phyloP scores from a whole-genome alignment of 345 rosid species.

The Hypericum perforatum region DNA sequence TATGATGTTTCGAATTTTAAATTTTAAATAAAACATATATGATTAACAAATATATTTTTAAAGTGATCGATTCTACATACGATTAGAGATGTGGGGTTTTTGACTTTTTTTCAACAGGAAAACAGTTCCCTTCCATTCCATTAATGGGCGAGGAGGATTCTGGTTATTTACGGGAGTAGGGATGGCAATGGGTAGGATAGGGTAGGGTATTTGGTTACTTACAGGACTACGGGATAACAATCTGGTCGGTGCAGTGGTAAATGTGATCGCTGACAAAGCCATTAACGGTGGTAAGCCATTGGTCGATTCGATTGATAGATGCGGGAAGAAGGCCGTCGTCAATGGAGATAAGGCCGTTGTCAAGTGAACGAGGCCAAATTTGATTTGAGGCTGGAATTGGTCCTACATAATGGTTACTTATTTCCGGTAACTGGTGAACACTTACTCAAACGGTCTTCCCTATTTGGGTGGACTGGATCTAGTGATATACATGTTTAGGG shows the following conservation, averaged over 20 bases:
- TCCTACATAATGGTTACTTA: too few relatives aligned
- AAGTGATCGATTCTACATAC: too few relatives aligned
- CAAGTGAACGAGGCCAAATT: too few relatives aligned
- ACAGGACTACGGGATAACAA: constrained; percentile 46
- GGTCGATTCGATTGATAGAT: not conserved
- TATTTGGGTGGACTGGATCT: too few relatives aligned
- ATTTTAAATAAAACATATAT: not conserved
- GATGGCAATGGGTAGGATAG: too few relatives aligned
- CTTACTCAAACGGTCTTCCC: too few relatives aligned
- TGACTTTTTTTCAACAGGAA: constrained; percentile 37
- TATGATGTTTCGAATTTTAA: not conserved
- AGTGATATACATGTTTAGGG: too few relatives aligned
- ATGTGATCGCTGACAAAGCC: constrained; percentile 39
- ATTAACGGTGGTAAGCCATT: constrained; percentile 21
- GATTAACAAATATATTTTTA: too few relatives aligned
- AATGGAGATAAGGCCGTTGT: not conserved
- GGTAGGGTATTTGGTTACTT: too few relatives aligned
- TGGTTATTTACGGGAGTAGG: constrained; percentile 42
- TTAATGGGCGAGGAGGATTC: constrained; percentile 95
- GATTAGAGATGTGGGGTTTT: too few relatives aligned
- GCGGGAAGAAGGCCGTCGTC: not conserved
- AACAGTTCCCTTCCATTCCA: constrained; percentile 70
- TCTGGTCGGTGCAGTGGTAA: constrained; percentile 57
- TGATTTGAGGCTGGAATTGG: too few relatives aligned
- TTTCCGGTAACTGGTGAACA: too few relatives aligned